Conservation (phyloP, 345 rosid species). For the Psidium friedrichsthalianum region DNA sequence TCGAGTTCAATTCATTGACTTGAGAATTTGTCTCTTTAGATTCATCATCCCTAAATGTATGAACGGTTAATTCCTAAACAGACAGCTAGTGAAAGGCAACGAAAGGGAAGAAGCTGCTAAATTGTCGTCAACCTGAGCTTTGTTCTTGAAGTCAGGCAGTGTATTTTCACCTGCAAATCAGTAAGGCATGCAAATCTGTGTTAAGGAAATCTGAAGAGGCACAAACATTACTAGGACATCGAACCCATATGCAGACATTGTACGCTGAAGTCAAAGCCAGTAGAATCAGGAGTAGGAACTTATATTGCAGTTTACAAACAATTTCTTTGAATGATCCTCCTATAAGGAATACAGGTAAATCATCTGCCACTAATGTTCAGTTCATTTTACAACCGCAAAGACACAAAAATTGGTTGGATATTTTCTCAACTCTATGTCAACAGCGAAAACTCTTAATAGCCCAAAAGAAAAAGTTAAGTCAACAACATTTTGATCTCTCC, state of each 20-base stretch:
- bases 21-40: slow-evolving; percentile 10
- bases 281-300: neutral
- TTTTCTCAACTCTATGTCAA: neutral
- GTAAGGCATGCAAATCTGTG: neutral
- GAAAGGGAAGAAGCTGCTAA: neutral
- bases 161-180: slow-evolving; percentile 34
- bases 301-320: neutral
- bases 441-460: neutral
- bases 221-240: neutral
- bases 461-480: neutral
- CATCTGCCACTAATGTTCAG: neutral
- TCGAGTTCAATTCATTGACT: slow-evolving; percentile 1
- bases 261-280: neutral
- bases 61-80: neutral
- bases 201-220: neutral
- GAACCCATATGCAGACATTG: no score
- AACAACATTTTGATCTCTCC: neutral
- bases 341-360: neutral
- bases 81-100: neutral
- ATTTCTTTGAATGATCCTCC: neutral
- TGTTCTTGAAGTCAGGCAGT: slow-evolving; percentile 34
- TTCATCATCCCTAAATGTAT: slow-evolving; percentile 21
- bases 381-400: neutral
- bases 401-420: neutral
- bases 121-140: slow-evolving; percentile 18